Conservation (phyloP, 257 asterid genomes). For the Scutellaria barbata region DNA sequence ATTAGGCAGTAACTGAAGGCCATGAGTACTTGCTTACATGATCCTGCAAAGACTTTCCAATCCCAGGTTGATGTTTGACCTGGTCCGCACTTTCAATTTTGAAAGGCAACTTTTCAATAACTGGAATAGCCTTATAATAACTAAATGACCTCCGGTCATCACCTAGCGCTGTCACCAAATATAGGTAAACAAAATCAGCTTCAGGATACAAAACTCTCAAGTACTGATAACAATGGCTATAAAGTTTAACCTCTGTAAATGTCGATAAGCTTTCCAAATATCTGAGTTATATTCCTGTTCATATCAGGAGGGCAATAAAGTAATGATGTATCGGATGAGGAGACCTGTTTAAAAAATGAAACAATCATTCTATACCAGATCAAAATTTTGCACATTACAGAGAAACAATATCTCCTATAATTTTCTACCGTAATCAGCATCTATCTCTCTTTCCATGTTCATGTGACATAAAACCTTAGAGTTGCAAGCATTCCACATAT, state of each 20-base stretch:
- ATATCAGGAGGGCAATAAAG: constrained; percentile 88
- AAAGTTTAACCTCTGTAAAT: constrained; percentile 79
- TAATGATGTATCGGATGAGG: constrained; percentile 53
- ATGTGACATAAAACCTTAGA: constrained; percentile 15
- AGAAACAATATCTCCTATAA: background rate
- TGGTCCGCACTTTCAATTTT: constrained; percentile 82
- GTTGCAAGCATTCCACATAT: constrained; percentile 24
- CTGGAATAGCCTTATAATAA: constrained; percentile 88
- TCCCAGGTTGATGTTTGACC: constrained; percentile 81
- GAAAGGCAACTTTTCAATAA: constrained; percentile 90
- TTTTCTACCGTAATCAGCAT: background rate
- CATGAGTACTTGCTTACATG: constrained; percentile 62
- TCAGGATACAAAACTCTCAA: constrained; percentile 28
- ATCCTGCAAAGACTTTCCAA: constrained; percentile 91
- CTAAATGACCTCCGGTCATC: constrained; percentile 95
- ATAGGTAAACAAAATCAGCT: constrained; percentile 30
- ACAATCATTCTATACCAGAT: constrained; percentile 5
- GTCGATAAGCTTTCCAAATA: constrained; percentile 86
- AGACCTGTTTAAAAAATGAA: constrained; percentile 52
- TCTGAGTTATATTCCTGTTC: constrained; percentile 76
- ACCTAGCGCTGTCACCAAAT: constrained; percentile 71
- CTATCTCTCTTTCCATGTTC: constrained; percentile 2
- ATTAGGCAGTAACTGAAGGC: constrained; percentile 27
- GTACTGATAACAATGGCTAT: constrained; percentile 24
- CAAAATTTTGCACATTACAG: background rate